Evolutionary conservation across 1,284 basidiomycete genomes (phyloP).

Genomic region (Ceratobasidium sp.): DNA sequence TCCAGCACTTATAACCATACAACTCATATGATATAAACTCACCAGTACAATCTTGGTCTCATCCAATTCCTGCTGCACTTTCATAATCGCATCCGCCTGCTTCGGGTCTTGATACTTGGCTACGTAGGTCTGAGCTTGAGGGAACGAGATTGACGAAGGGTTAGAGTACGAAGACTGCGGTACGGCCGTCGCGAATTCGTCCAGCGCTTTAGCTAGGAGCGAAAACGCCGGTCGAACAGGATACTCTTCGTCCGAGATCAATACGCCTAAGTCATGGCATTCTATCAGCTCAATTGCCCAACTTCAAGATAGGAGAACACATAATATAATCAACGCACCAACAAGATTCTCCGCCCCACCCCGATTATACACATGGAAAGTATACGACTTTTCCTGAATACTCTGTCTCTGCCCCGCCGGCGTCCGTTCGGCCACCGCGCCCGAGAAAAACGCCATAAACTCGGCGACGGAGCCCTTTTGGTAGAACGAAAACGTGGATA

Average conservation of each 20-base stretch:
- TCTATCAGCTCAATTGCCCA: not conserved
- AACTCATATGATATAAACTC: conserved; percentile 55
- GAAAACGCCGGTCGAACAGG: conserved; percentile 97
- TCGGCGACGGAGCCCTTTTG: conserved; percentile 87
- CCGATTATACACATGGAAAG: conserved; percentile 91
- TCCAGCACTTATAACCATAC: not conserved
- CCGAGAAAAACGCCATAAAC: conserved; percentile 91
- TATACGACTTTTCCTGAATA: conserved; percentile 95
- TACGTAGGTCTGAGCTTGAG: conserved; percentile 83
- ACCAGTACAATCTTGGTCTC: conserved; percentile 99
- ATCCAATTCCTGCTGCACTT: conserved; percentile 97
- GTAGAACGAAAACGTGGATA: conserved; percentile 95
- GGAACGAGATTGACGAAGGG: conserved; percentile 75
- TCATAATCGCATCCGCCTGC: conserved; percentile 99
- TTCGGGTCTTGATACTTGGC: conserved; percentile 97
- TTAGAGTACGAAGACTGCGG: conserved; percentile 76
- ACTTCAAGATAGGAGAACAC: not conserved
- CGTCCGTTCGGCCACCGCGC: conserved; percentile 94
- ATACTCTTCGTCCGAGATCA: conserved; percentile 97
- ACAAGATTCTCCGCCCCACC: conserved; percentile 83
- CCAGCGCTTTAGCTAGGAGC: conserved; percentile 91
- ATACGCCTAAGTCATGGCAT: conserved; percentile 71
- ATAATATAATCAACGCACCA: conserved; percentile 67
- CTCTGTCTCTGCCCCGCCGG: conserved; percentile 89
- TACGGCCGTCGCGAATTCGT: conserved; percentile 89